Evolutionary conservation across 208 protist genomes (phyloP).

Genomic region (Leishmania tropica): DNA sequence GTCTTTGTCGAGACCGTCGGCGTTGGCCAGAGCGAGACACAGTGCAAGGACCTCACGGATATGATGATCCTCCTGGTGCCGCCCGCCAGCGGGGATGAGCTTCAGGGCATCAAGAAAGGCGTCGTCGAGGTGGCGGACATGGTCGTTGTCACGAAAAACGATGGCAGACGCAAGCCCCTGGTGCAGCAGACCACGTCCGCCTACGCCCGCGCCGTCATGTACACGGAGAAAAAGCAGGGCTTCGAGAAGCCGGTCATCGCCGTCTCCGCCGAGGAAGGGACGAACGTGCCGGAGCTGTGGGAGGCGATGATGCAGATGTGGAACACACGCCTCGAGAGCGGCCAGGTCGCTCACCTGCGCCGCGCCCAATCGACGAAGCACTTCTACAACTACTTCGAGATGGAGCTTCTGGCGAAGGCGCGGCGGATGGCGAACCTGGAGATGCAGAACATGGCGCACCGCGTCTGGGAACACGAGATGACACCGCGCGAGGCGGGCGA

Average conservation of each 20-base stretch:
- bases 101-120: slow-evolving; percentile 95
- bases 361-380: slow-evolving; percentile 44
- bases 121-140: slow-evolving; percentile 95
- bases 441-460: slow-evolving; percentile 32
- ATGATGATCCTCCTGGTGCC: slow-evolving; percentile 92
- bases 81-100: slow-evolving; percentile 93
- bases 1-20: slow-evolving; percentile 97
- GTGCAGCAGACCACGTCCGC: slow-evolving; percentile 52
- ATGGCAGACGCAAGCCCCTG: slow-evolving; percentile 62
- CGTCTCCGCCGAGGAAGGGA: slow-evolving; percentile 42
- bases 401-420: slow-evolving; percentile 45
- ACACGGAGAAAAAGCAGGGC: slow-evolving; percentile 46
- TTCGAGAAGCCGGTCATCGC: slow-evolving; percentile 56
- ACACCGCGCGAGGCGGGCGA: slow-evolving; percentile 51
- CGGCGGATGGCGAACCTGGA: slow-evolving; percentile 37
- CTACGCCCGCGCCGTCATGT: slow-evolving; percentile 60
- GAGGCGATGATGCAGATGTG: slow-evolving; percentile 46
- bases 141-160: slow-evolving; percentile 95
- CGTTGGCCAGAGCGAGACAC: slow-evolving; percentile 91
- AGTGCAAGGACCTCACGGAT: slow-evolving; percentile 92
- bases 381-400: slow-evolving; percentile 61
- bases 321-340: slow-evolving; percentile 29
- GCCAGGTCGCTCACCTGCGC: slow-evolving; percentile 39
- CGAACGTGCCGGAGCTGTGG: slow-evolving; percentile 42
- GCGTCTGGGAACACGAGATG: slow-evolving; percentile 39